Base-by-base conservation (phyloP, 1,284 basidiomycete species). In the Cronartium quercuum region DNA sequence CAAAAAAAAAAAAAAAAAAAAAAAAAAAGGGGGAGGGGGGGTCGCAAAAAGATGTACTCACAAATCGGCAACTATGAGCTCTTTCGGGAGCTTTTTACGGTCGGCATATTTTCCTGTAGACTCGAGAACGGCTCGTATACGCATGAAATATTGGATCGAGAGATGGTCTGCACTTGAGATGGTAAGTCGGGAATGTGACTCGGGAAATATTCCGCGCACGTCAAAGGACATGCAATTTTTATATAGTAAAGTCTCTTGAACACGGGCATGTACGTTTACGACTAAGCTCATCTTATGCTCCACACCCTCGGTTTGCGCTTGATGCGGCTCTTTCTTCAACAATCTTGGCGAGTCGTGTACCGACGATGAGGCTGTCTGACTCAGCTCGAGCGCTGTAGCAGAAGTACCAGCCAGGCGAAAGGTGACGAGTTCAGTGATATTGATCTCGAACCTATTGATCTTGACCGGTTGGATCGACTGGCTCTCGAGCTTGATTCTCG, bases 401-500 rank as follows among this genome's bases (percentile, higher is more conserved):
- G 21, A 60, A 4, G 21, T 60, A 7, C 5, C 34, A 24, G 34
- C 15, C 13, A 15, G 34, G 15, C 13, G 15, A n/a, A 35, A 64
- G 24, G n/a, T 38, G 40, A 38, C 42, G 6, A 40, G 9, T 60
- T 68, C 67, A 12, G 10, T 68, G 35, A 68, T 34, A 12, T 35
- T 68, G 9, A 68, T 24, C 42, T 68, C 67, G 55, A 68, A 68
- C 24, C 55, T 34, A 38, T 57, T 60, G 12, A 68, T 9, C 55
- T 68, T 68, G 37, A 68, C 60, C 2, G 67, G 55, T 21, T 68
- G 29, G 12, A 68, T 29, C 58, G 42, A 51, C 35, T 57, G 40
- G 29, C 67, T 68, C 60, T 68, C 67, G 24, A 68, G 42, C 37
- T 41, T 3, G n/a, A 68, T 68, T n/a, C 42, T 34, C 13, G 67